Base-by-base conservation (phyloP, 371 early-diverging fungal species). In the Mortierella polycephala region DNA sequence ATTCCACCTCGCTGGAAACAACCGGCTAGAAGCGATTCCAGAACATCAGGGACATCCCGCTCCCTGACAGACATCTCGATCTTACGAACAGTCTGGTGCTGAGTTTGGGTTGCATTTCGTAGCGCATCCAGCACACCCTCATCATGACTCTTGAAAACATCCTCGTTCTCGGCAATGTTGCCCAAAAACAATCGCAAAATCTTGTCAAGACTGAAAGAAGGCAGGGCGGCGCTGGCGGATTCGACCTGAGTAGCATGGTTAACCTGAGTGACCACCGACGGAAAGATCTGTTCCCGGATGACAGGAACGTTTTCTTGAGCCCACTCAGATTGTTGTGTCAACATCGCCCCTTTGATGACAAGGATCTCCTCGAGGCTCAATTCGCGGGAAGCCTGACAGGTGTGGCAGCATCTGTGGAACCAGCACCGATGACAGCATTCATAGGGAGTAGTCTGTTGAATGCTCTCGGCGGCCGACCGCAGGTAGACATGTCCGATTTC, bases 1-100 rank as follows among this genome's bases (percentile, higher is more conserved):
- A 59, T 59, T 11, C 44, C 45, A n/a, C 46, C 60, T 46, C 30
- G 23, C 20, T 59, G 20, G 21, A 59, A 59, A 46, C 60, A 59
- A 45, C 23, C 23, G 46, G 57, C 37, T 11, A 57, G 55, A 16
- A 39, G 11, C 10, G 21, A 18, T 9, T 51, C 20, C 2, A 51
- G 20, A 0, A 13, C 20, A 13, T 51, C 51, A 5, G 51, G 10
- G 18, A 51, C 18, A 5, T 51, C 18, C 5, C 20, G 20, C 20
- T 51, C 51, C 20, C 20, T 18, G 20, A 51, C 51, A 18, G 10
- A 10, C 51, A 5, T 10, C 51, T 51, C 20, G 4, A 10, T 51
- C 10, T 51, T 51, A 18, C 20, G 16, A 16, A 51, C 9, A n/a
- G 51, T 18, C 51, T 51, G 51, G 5, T 51, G 20, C 18, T 20